A percentile compares a stretch with the other conserved stretches of the same genome.
Conservation (phyloP, 2,329 filamentous ascomycete genomes). For the Pseudogymnoascus sp. region DNA sequence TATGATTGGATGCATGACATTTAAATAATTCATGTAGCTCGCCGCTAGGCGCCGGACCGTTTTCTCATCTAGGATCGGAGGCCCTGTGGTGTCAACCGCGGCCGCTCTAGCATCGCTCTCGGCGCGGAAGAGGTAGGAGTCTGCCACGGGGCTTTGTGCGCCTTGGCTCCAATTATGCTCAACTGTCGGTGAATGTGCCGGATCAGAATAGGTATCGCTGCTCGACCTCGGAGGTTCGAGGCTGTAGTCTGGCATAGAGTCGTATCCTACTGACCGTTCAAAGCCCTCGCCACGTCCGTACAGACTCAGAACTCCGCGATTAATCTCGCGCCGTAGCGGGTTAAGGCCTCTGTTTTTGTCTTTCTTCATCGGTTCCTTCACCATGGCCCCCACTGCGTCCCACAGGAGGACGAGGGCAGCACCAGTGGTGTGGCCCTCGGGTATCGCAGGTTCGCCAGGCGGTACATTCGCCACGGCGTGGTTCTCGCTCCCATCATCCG, state of each 20-base stretch:
- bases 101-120: constrained; percentile 17
- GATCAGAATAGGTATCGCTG: constrained; percentile 41
- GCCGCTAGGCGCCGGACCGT: constrained; percentile 48
- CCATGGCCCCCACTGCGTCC: constrained; percentile 60
- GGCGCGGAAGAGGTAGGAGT: neutral
- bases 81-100: constrained; percentile 36
- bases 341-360: constrained; percentile 57
- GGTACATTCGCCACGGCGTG: constrained; percentile 34
- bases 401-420: constrained; percentile 73
- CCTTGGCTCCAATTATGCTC: constrained; percentile 50
- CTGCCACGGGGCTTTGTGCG: constrained; percentile 11
- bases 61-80: constrained; percentile 46
- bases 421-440: constrained; percentile 82
- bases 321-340: constrained; percentile 68
- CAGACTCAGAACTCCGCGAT: constrained; percentile 64
- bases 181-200: constrained; percentile 47
- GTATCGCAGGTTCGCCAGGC: constrained; percentile 62
- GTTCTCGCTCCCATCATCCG: constrained; percentile 32
- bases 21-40: constrained; percentile 53
- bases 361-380: constrained; percentile 40
- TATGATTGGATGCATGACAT: constrained; percentile 60
- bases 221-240: constrained; percentile 33
- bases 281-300: constrained; percentile 61
- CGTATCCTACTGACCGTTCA: constrained; percentile 44
- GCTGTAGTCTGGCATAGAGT: constrained; percentile 31